A percentile compares a stretch with the other conserved stretches of the same genome.
These are phyloP conservation scores for Russula sp. DNA, from an alignment of 768 basidiomycete species.

Conservation along the genomic window DNA sequence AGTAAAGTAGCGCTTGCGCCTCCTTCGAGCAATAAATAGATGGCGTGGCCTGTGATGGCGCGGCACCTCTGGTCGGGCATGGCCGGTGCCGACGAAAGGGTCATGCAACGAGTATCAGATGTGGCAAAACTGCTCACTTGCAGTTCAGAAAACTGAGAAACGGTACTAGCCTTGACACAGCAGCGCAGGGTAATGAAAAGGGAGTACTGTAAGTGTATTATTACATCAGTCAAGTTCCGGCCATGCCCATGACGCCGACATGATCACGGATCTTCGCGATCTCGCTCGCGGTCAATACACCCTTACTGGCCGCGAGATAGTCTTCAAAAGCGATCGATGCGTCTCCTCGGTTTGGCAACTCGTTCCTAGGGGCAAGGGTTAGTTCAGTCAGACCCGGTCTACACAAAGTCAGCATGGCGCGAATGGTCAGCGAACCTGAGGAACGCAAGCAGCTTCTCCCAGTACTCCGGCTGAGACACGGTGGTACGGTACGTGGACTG, in stretches of 20 bases:
- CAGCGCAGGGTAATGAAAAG: background rate
- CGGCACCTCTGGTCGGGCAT: background rate
- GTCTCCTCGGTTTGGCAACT: slow-evolving; percentile 61
- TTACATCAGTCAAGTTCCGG: slow-evolving; percentile 48
- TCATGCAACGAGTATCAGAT: background rate
- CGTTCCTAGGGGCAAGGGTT: slow-evolving; percentile 36
- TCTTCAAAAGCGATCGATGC: slow-evolving; percentile 75
- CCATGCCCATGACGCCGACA: slow-evolving; percentile 86
- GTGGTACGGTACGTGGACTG: slow-evolving; percentile 46
- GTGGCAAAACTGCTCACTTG: background rate
- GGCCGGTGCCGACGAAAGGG: background rate
- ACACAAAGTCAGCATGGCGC: background rate
- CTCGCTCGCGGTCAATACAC: slow-evolving; percentile 71
- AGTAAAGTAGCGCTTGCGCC: background rate
- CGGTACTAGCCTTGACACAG: background rate
- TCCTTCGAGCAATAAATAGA: too few relatives aligned
- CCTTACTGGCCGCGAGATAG: slow-evolving; percentile 79
- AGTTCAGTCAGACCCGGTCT: background rate
- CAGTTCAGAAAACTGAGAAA: background rate
- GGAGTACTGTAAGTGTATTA: background rate
- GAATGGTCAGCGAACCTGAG: slow-evolving; percentile 42
- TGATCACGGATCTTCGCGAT: slow-evolving; percentile 89
- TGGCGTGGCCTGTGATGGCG: background rate
- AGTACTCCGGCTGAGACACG: slow-evolving; percentile 77
- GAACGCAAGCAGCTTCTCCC: slow-evolving; percentile 63